phyloP scores from a whole-genome alignment of 2,329 filamentous ascomycete species.

The Knufia petricola region DNA sequence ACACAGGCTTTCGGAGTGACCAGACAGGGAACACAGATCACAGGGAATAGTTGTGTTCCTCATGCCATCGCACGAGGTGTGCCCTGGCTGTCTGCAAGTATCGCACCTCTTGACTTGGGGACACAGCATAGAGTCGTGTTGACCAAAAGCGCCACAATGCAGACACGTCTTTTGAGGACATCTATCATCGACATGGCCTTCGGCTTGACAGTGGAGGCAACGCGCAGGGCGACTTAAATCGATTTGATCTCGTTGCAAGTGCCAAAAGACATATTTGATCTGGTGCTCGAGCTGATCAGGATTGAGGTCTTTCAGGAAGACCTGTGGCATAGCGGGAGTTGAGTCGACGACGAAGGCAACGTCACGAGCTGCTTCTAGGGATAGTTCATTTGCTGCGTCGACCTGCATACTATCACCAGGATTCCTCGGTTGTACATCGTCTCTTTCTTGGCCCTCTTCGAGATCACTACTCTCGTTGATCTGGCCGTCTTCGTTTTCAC shows the following conservation, averaged over 20 bases:
- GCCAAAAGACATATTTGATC: conserved; percentile 32
- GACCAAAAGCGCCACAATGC: conserved; percentile 34
- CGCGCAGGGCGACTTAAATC: conserved; percentile 33
- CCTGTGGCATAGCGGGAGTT: neutral
- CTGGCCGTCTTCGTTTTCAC: conserved; percentile 10
- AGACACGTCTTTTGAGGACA: conserved; percentile 36
- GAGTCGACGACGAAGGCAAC: neutral
- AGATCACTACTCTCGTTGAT: neutral
- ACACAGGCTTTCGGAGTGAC: conserved; percentile 53
- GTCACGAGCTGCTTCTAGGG: neutral
- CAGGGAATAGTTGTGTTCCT: conserved; percentile 50
- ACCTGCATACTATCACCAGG: conserved; percentile 10
- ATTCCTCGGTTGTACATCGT: neutral
- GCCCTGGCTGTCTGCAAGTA: conserved; percentile 56
- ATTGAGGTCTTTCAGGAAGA: conserved; percentile 26
- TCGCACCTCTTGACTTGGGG: conserved; percentile 34
- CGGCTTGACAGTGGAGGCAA: conserved; percentile 34
- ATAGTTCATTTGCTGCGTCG: neutral
- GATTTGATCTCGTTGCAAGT: conserved; percentile 29
- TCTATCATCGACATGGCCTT: conserved; percentile 34
- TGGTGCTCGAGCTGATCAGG: conserved; percentile 32
- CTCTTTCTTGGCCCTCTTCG: conserved; percentile 5
- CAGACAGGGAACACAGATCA: conserved; percentile 46
- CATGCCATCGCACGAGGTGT: conserved; percentile 53
- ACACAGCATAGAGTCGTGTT: conserved; percentile 33